These are phyloP conservation scores for Mycena crocata DNA, from an alignment of 768 basidiomycete species.

Conservation along the genomic window DNA sequence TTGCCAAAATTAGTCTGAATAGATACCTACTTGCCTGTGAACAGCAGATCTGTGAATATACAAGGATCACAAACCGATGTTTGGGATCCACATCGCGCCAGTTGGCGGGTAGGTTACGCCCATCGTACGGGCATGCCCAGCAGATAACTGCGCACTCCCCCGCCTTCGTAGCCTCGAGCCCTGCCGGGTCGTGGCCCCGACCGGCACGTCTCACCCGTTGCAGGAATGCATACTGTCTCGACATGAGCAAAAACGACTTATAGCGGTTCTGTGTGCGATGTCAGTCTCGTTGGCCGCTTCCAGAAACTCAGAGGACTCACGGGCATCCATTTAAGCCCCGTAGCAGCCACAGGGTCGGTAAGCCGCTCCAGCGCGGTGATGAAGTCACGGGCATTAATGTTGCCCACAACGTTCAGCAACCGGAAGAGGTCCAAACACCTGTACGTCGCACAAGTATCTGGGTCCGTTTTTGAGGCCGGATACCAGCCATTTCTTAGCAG, in stretches of 20 bases:
- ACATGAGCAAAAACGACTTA: constrained; percentile 15
- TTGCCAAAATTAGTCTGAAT: constrained; percentile 34
- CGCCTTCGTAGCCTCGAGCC: constrained; percentile 8
- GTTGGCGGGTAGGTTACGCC: constrained; percentile 30
- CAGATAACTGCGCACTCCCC: constrained; percentile 31
- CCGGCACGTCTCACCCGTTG: constrained; percentile 1
- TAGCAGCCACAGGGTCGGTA: neutral
- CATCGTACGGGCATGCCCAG: constrained; percentile 36
- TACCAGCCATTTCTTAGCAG: constrained; percentile 15
- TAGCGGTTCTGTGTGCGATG: constrained; percentile 6
- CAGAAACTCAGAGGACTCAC: neutral
- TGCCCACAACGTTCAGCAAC: constrained; percentile 28
- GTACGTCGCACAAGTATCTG: constrained; percentile 27
- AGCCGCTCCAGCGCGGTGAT: constrained; percentile 8
- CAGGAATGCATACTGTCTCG: neutral
- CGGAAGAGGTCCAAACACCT: constrained; percentile 19
- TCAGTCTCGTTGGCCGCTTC: neutral
- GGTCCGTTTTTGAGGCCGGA: constrained; percentile 27
- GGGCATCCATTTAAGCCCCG: neutral
- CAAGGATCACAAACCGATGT: constrained; percentile 1
- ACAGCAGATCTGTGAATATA: neutral
- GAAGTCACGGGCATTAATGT: constrained; percentile 15
- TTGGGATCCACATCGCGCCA: constrained; percentile 24
- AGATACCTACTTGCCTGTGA: constrained; percentile 29
- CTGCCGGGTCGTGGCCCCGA: constrained; percentile 22